Evolutionary conservation across 768 basidiomycete species (phyloP), one percentile per base, ranked within the genome.

Genomic region (Tylopilus sp.): DNA sequence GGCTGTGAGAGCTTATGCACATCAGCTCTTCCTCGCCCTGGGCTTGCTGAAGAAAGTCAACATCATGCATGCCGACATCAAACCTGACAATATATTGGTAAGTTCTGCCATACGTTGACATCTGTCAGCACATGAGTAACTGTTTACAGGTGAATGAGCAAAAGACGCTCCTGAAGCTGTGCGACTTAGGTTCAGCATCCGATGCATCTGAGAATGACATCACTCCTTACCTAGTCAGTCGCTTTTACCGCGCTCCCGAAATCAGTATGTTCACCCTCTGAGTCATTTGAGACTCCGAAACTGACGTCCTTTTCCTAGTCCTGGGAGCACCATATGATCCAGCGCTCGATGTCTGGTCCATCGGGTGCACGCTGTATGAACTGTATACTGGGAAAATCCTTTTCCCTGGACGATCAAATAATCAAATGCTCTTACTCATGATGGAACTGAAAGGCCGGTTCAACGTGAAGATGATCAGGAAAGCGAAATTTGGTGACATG

Each of bases 231-330:
- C 85, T 99, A 49, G 97, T 98, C 53, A 93, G 91, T 59, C 79
- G 97, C 41, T 99, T 98, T 72, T 98, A 99, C 67, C 90, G 97
- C 40, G 95, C 95, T 2, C 97, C 97, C 2, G 97, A 99, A 73
- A 98, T 98, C 65, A 99, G 95, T 98, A 63, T 66, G 81, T 77
- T n/a, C n/a, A n/a, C 57, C 20, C 25, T 33, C 20, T 36, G 35
- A 36, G 35, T 44, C 18, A n/a, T 28, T 35, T 40, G n/a, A 21
- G n/a, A 45, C 30, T 42, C 50, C 20, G 20, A 53, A 35, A 49
- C 60, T 65, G 33, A 64, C 55, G 44, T 52, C 41, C 25, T 44
- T 18, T 52, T 48, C 51, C 22, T 60, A 98, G 95, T 98, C 64
- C 83, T 99, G 50, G 97, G 97, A 28, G 81, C 89, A 26, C 94